A percentile compares a stretch with the other conserved stretches of the same genome.
These are phyloP conservation scores for Paramecium octaurelia DNA, from an alignment of 73 alveolate species.

Conservation along the genomic window DNA sequence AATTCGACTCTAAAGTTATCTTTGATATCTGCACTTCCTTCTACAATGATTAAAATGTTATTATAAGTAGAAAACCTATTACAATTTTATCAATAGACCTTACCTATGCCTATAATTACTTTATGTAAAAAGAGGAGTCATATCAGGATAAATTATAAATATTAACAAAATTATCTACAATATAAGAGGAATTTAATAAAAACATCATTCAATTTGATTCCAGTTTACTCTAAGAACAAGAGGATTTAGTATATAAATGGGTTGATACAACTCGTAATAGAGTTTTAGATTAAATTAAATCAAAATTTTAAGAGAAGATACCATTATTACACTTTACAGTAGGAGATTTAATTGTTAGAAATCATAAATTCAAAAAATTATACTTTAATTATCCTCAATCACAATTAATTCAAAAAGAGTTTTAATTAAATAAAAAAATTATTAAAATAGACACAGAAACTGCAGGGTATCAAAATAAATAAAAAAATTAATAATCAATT, in stretches of 20 bases:
- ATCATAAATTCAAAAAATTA: neutral
- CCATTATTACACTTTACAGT: constrained; percentile 9
- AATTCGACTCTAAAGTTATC: neutral
- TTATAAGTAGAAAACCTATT: neutral
- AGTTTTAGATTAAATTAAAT: neutral
- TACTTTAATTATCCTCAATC: neutral
- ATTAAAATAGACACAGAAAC: neutral
- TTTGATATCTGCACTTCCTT: neutral
- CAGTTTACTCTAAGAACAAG: neutral
- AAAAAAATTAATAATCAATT: neutral
- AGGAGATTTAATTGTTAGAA: constrained; percentile 4
- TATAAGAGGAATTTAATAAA: neutral
- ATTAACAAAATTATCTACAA: neutral
- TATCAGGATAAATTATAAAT: neutral
- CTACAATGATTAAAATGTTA: neutral
- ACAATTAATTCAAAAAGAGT: neutral
- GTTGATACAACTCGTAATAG: neutral
- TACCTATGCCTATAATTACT: neutral
- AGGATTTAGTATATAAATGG: neutral
- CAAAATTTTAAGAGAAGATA: neutral
- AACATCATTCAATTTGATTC: neutral
- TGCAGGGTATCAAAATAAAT: neutral
- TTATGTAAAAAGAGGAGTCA: neutral
- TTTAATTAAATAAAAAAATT: neutral
- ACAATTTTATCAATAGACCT: neutral